Evolutionary conservation across 306 rosid genomes (phyloP), one percentile per base, ranked within the genome.

Genomic region (Cajanus cajan): DNA sequence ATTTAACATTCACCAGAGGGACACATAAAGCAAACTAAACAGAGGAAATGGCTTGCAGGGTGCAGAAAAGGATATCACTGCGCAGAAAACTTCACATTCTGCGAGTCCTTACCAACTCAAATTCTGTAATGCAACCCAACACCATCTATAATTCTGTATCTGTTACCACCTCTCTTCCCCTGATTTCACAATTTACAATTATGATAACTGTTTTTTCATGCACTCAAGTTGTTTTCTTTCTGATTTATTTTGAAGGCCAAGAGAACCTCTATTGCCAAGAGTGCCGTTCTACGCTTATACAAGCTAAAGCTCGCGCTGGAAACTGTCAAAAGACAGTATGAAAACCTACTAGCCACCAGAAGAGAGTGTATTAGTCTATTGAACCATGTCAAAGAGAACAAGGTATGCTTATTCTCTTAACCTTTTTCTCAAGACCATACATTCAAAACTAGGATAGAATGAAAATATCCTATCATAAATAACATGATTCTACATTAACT

Each of bases 1-100:
- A 67, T 67, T 68, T 8, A 71, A 57, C 85, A 80, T 59, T 78
- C 76, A 69, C 85, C 45, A 75, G 45, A 71, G 54, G 82, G 63
- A 47, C 8, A 37, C 34, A 48, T 28, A 68, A n/a, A 52, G 33
- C 2, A 0, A 14, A 9, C 12, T 64, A 67, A 36, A 57, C 21
- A 57, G 64, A 80, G 77, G 39, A 73, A 14, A 89, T 94, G 97
- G 90, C 85, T 86, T 86, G 84, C 73, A 82, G 83, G 62, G 63
- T 83, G 63, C 88, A 78, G 61, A 90, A 82, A 84, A 92, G 89
- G 84, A 67, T 85, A 40, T 51, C 86, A 54, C 50, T 86, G 48
- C 93, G 92, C 79, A 85, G 90, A 85, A 90, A 89, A 82, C 86
- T 89, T 78, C 93, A 74, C 70, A 84, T 87, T 80, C 86, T 62